A percentile compares a stretch with the other conserved stretches of the same genome.
Evolutionary conservation across 1,139 yeast genomes (phyloP).

Genomic region (Pichia terricola): DNA sequence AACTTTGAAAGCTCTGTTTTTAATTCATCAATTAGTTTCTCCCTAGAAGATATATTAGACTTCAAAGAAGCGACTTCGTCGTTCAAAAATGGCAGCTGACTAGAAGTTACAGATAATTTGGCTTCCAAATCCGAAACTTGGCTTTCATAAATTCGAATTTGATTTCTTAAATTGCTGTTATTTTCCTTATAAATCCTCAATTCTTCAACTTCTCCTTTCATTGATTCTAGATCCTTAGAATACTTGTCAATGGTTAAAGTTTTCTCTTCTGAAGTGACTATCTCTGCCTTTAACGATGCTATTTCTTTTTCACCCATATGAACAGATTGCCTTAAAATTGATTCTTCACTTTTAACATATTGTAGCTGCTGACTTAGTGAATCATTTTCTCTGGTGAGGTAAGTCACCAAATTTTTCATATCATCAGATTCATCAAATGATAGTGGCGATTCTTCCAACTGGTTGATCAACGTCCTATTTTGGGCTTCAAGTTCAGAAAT

Average conservation of each 20-base stretch:
- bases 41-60: constrained; percentile 33
- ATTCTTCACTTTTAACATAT: constrained; percentile 39
- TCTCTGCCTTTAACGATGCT: constrained; percentile 35
- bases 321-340: constrained; percentile 36
- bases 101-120: constrained; percentile 25
- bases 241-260: constrained; percentile 32
- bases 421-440: constrained; percentile 26
- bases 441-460: constrained; percentile 40
- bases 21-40: constrained; percentile 28
- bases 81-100: constrained; percentile 25
- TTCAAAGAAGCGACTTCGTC: constrained; percentile 28
- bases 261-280: constrained; percentile 29
- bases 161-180: constrained; percentile 56
- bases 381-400: constrained; percentile 72
- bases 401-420: constrained; percentile 48
- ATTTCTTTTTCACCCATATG: constrained; percentile 34
- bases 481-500: constrained; percentile 54
- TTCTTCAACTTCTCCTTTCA: constrained; percentile 56
- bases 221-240: constrained; percentile 40
- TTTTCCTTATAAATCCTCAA: constrained; percentile 67
- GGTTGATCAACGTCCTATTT: constrained; percentile 59
- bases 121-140: constrained; percentile 27
- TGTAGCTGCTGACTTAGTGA: constrained; percentile 52
- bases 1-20: constrained; percentile 23
- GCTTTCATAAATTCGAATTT: constrained; percentile 28